Base-by-base conservation (phyloP, 2,329 filamentous ascomycete species). In the Trichoderma breve region DNA sequence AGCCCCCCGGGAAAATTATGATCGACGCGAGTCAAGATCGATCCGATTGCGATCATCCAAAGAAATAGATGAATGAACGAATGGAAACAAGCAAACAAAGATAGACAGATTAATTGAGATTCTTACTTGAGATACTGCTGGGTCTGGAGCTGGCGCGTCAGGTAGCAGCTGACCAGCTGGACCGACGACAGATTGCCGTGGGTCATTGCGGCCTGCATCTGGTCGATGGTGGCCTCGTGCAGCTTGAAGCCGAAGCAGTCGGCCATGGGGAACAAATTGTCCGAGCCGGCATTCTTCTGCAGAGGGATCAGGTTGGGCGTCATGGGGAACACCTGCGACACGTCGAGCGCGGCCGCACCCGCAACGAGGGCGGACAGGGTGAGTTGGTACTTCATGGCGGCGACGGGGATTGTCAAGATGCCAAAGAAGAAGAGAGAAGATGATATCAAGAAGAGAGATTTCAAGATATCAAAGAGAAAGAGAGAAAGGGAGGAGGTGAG, bases 141-240 rank as follows among this genome's bases (percentile, higher is more conserved):
- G 0, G 89, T 90, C 80, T 93, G 91, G 65, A 84, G 84, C 7
- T 86, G 85, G 43, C 91, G 83, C 71, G 86, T 82, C 47, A 91
- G 76, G 79, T 92, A 92, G 81, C 90, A 93, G n/a, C 81, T 77
- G 9, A 88, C 83, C 26, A 92, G 81, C 73, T 91, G 83, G 28
- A 86, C 84, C 21, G 86, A 87, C 0, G 87, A 91, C 72, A 93
- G 80, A 12, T 77, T 82, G 5, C 88, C 87, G n/a, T 80, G 79
- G 7, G 75, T 75, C 84, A 93, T 84, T 34, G 86, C 86, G 5
- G 80, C 76, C 76, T 93, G 91, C 76, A 94, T 86, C 73, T 91
- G 81, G 74, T 92, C 90, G 73, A 93, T 91, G 7, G 88, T 90
- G 18, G 90, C 90, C 78, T 93, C 91, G 79, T 92, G 90, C 18